These are phyloP conservation scores for Prunus mongolica DNA, from an alignment of 306 rosid genomes.

Conservation along the genomic window DNA sequence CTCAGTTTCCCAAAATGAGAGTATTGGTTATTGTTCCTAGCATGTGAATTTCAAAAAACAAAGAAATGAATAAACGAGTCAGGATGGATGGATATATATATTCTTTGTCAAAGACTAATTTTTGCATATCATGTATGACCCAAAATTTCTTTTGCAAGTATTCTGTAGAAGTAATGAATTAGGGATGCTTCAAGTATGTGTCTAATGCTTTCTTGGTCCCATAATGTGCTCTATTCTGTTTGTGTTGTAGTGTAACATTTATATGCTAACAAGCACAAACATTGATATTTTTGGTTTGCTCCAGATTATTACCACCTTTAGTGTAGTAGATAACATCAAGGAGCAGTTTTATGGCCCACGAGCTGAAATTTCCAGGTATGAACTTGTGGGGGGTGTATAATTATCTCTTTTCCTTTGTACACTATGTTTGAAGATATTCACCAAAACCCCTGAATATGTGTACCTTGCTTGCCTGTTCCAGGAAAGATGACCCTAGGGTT, in stretches of 20 bases:
- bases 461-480: conserved; percentile 28
- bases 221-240: background rate
- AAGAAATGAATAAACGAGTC: no score
- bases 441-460: background rate
- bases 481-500: conserved; percentile 78
- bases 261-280: background rate
- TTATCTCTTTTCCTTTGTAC: conserved; percentile 19
- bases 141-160: background rate
- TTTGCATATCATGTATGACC: background rate
- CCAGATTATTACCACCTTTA: conserved; percentile 92
- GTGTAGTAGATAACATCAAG: conserved; percentile 93
- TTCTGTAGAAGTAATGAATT: background rate
- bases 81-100: no score
- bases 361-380: conserved; percentile 62
- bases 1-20: no score
- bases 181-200: background rate
- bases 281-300: conserved; percentile 27
- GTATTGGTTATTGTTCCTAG: background rate
- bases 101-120: background rate
- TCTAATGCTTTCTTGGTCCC: background rate
- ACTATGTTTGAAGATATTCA: background rate
- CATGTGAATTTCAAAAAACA: background rate
- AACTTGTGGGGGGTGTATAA: background rate
- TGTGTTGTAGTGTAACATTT: background rate
- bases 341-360: conserved; percentile 74